phyloP scores from a whole-genome alignment of 106 monocot genomes.

The Apostasia ramifera region DNA sequence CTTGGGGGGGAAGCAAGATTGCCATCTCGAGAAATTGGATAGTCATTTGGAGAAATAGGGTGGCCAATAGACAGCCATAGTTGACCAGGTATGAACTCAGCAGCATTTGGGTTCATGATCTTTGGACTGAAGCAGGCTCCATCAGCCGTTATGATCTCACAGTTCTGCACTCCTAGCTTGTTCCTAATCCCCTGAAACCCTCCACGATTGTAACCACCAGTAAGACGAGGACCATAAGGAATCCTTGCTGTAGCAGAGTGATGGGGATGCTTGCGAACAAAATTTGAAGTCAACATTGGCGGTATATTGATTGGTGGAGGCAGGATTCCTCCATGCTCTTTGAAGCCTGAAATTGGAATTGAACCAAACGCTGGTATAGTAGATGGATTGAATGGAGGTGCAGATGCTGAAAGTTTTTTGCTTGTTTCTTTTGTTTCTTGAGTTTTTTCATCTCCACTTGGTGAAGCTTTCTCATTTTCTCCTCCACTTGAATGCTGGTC shows the following conservation, averaged over 20 bases:
- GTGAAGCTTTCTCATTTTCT: slow-evolving; percentile 35
- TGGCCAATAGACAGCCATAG: slow-evolving; percentile 56
- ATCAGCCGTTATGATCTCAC: slow-evolving; percentile 29
- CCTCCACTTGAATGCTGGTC: slow-evolving; percentile 27
- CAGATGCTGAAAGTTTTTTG: slow-evolving; percentile 86
- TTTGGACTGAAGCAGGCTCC: slow-evolving; percentile 22
- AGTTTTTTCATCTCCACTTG: slow-evolving; percentile 26
- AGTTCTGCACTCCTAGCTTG: slow-evolving; percentile 38
- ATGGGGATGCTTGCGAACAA: slow-evolving; percentile 67
- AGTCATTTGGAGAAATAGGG: slow-evolving; percentile 25
- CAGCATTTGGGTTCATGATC: slow-evolving; percentile 85
- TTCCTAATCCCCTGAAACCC: slow-evolving; percentile 52
- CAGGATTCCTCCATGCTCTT: slow-evolving; percentile 68
- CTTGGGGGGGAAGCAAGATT: slow-evolving; percentile 12
- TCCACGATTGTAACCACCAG: slow-evolving; percentile 59
- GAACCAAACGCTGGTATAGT: slow-evolving; percentile 62
- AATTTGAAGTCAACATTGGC: slow-evolving; percentile 46
- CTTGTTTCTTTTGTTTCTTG: slow-evolving; percentile 35
- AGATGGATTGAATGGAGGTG: slow-evolving; percentile 81
- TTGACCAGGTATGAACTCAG: slow-evolving; percentile 72
- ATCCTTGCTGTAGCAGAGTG: slow-evolving; percentile 86
- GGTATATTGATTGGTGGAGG: slow-evolving; percentile 67
- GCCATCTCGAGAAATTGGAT: slow-evolving; percentile 25
- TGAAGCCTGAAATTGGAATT: slow-evolving; percentile 46
- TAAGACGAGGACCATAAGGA: slow-evolving; percentile 85